These are phyloP conservation scores for Botryobasidium botryosum DNA, from an alignment of 768 basidiomycete species.

Conservation along the genomic window DNA sequence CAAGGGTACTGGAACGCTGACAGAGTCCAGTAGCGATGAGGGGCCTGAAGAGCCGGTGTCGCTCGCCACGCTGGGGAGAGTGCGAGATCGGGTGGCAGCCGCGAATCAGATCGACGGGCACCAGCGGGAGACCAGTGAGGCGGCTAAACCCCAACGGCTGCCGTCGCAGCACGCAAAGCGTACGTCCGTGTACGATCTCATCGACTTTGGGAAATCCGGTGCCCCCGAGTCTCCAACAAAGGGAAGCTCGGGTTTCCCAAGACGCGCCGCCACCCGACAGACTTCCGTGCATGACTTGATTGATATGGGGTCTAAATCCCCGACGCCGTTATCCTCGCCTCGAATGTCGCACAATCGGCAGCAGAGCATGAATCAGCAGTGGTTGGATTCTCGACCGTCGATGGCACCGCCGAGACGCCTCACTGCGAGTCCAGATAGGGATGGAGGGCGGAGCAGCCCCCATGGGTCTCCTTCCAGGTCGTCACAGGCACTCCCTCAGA, in stretches of 20 bases:
- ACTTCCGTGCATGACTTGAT: slow-evolving; percentile 74
- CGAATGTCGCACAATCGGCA: neutral
- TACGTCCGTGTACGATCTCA: slow-evolving; percentile 5
- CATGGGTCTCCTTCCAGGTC: too few relatives aligned
- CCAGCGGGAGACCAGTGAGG: too few relatives aligned
- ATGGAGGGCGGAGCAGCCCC: too few relatives aligned
- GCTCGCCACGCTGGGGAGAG: too few relatives aligned
- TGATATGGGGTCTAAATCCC: slow-evolving; percentile 25
- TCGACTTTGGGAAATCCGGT: neutral
- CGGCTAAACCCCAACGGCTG: neutral
- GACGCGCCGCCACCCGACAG: slow-evolving; percentile 37
- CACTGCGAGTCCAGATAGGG: too few relatives aligned
- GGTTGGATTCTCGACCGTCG: too few relatives aligned
- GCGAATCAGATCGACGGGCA: too few relatives aligned
- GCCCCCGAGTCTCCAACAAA: too few relatives aligned
- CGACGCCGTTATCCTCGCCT: neutral
- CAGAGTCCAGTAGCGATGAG: too few relatives aligned
- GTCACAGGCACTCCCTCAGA: neutral
- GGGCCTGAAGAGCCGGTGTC: slow-evolving; percentile 4
- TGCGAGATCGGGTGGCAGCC: too few relatives aligned
- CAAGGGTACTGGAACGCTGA: too few relatives aligned
- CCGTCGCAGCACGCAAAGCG: slow-evolving; percentile 2
- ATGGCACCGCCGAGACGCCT: too few relatives aligned
- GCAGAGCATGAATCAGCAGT: neutral
- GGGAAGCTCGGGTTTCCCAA: slow-evolving; percentile 10